Evolutionary conservation across 306 rosid genomes (phyloP).

Genomic region (Rosa chinensis): DNA sequence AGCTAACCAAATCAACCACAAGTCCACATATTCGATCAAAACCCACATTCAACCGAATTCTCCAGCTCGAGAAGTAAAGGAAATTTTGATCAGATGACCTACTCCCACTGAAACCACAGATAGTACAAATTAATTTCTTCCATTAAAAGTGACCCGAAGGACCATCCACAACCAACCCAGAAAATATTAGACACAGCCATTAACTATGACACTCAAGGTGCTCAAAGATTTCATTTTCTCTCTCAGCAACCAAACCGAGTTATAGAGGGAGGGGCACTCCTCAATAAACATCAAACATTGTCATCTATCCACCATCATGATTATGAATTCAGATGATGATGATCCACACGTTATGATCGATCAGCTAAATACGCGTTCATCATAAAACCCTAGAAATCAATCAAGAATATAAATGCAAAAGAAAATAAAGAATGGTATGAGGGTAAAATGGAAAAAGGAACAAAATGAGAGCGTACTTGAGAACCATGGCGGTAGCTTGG

Average conservation of each 20-base stretch:
- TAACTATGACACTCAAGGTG: not conserved
- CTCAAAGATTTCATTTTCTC: not conserved
- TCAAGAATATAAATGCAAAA: not conserved
- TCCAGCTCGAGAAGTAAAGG: not conserved
- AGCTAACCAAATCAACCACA: not conserved
- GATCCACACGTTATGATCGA: not conserved
- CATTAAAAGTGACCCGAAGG: not conserved
- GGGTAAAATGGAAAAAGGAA: not conserved
- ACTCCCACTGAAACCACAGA: not conserved
- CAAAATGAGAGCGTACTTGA: conserved; percentile 41
- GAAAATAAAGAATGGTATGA: not conserved
- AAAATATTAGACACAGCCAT: not conserved
- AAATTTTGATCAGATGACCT: not conserved
- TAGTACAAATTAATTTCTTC: not conserved
- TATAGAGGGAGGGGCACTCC: not conserved
- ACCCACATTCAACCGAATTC: not conserved
- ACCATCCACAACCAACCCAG: conserved; percentile 2
- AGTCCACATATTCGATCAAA: not conserved
- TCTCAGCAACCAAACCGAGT: conserved; percentile 10
- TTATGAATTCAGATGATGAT: not conserved
- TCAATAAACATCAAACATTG: not conserved
- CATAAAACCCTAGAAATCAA: conserved; percentile 1
- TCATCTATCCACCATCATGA: conserved; percentile 8
- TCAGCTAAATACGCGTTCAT: conserved; percentile 3
- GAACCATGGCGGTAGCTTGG: conserved; percentile 54